Conservation (phyloP, 495 filamentous ascomycete genomes). For the Neurospora sp. region DNA sequence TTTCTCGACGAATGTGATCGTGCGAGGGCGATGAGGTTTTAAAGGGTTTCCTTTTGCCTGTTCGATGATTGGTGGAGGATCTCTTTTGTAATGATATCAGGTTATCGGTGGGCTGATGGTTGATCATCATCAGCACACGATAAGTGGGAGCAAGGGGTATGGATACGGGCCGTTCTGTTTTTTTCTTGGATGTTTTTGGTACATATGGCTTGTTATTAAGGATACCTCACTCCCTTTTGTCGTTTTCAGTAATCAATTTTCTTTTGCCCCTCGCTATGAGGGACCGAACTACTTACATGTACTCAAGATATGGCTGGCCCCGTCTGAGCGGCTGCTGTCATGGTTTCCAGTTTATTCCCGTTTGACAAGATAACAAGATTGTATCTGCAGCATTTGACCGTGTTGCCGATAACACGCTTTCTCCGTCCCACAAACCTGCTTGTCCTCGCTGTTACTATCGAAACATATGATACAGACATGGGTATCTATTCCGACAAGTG, state of each 20-base stretch:
- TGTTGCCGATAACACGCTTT: not conserved
- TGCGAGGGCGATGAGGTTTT: slow-evolving; percentile 26
- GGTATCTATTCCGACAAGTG: not conserved
- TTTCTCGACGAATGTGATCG: slow-evolving; percentile 82
- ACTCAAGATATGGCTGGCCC: not conserved
- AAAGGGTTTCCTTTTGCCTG: not conserved
- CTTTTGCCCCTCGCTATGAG: not conserved
- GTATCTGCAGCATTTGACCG: not conserved
- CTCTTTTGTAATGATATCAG: not conserved
- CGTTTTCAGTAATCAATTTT: not conserved
- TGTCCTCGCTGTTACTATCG: not conserved
- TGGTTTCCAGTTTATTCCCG: not conserved
- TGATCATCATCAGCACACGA: not conserved
- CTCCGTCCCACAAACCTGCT: not conserved
- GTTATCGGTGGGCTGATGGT: not conserved
- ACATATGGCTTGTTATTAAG: not conserved
- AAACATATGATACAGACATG: not conserved
- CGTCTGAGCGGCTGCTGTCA: not conserved
- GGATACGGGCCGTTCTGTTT: not conserved
- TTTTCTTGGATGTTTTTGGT: not conserved
- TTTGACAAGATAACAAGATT: not conserved
- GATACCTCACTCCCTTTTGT: slow-evolving; percentile 4
- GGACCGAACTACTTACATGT: slow-evolving; percentile 1
- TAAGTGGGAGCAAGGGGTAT: not conserved
- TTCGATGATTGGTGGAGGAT: not conserved